Conservation (phyloP, 2,329 filamentous ascomycete genomes). For the Diaporthe citriasiana region DNA sequence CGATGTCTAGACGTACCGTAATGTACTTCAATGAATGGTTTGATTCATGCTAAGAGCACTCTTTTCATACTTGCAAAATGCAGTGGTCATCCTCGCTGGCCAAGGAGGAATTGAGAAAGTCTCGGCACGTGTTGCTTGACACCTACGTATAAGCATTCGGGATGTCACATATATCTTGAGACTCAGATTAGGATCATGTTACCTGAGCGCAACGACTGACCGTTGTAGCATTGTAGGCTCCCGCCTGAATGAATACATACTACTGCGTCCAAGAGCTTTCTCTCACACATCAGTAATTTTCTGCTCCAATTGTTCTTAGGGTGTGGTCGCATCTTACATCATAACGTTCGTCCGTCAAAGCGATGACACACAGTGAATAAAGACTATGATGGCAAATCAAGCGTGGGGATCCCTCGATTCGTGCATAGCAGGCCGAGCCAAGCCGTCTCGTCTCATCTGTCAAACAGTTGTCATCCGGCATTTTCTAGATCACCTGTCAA, state of each 20-base stretch:
- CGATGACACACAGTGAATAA: too few species aligned
- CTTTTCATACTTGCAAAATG: background rate
- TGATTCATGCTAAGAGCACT: background rate
- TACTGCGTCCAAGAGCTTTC: background rate
- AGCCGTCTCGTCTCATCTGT: slow-evolving; percentile 31
- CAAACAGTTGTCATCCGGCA: slow-evolving; percentile 28
- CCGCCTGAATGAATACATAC: background rate
- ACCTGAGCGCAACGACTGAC: background rate
- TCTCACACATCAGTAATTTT: background rate
- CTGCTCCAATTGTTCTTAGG: background rate
- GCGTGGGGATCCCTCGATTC: background rate
- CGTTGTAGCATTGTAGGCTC: background rate
- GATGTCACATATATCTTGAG: background rate
- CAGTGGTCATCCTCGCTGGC: background rate
- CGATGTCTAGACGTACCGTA: background rate
- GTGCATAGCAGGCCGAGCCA: background rate
- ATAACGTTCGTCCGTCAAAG: background rate
- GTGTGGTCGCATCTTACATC: background rate
- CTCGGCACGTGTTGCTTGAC: background rate
- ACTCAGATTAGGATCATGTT: background rate
- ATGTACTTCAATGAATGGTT: too few species aligned
- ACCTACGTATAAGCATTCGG: slow-evolving; percentile 1
- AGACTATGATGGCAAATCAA: background rate
- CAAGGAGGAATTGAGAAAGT: background rate
- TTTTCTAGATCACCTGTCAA: slow-evolving; percentile 12